Base-by-base conservation (phyloP, 2,329 filamentous ascomycete species). In the Pseudogymnoascus sp. region DNA sequence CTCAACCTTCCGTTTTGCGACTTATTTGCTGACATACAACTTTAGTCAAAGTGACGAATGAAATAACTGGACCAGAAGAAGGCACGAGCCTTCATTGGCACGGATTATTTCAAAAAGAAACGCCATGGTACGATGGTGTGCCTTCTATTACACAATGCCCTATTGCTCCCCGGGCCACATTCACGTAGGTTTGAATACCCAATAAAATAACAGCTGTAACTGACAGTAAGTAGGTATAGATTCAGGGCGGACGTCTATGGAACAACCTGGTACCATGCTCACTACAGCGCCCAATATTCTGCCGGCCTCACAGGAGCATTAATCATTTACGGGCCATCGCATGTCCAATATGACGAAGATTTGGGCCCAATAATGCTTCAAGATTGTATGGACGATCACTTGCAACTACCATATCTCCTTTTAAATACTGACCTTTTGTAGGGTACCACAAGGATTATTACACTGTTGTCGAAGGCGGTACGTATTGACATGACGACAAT, bases 111-210 rank as follows among this genome's bases (percentile, higher is more conserved):
- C 77, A 79, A 65, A 71, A 77, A 13, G 71, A 75, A 31, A 74
- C 74, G 5, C 76, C 75, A 43, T 68, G 77, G 51, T 73, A 76
- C 67, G 80, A 82, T 67, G 79, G 80, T 10, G 77, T 78, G 0
- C 76, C 76, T 57, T 76, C 79, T 25, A 68, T 84, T 16, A 79
- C 79, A 4, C 87, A 91, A 73, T 92, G 89, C 67, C 87, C 88
- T 2, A 85, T 90, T 65, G 76, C 83, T 0, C 81, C 83, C 0
- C 81, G 68, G 10, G 34, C 51, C 10, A 21, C 28, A 34, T 57
- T 57, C 28, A 57, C 51, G 51, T 57, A 57, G 11, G 51, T 34
- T 57, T 57, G 5, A 19, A 34, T 21, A 21, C 10, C 16, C 16
- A 36, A 21, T 34, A 34, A 4, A 13, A 34, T 57, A 16, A 6